Base-by-base conservation (phyloP, 2,329 filamentous ascomycete species). In the Xylaria sp. region DNA sequence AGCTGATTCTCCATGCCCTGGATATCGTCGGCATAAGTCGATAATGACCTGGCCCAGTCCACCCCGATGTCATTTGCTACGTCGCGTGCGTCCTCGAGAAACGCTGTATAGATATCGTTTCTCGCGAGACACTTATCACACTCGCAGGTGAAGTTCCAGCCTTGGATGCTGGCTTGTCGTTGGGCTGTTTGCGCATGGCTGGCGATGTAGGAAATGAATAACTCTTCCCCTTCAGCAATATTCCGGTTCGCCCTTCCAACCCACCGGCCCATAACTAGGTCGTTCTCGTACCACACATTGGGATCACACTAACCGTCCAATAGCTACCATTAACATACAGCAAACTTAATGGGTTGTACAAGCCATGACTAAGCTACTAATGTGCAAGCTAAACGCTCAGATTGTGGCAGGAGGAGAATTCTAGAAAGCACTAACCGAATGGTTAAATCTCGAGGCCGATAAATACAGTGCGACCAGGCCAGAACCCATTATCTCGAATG, bases 391-490 rank as follows among this genome's bases (percentile, higher is more conserved):
- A 13, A n/a, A n/a, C 28, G n/a, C 39, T 5, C 12, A 34, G 18
- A 15, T 9, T 55, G 9, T 41, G 12, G 15, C 25, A 28, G 6
- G 1, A n/a, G 9, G 34, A 48, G 34, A 48, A 2, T 15, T 41
- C 18, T 4, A 34, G 28, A 25, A 50, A 23, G 13, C 20, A 65
- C 66, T 62, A 15, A 68, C 66, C 53, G 66, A 68, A 43, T 68
- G 66, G 39, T 66, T 68, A 28, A 68, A 68, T 25, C 53, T 62
- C 15, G 63, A 25, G 3, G 63, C 62, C 6, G 9, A 12, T n/a
- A 39, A 6, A 48, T 28, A 75, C 15, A 69, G 3, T 12, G 34
- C 59, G 20, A 1, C 1, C 12, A n/a, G 4, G 23, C 20, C 15
- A 15, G 18, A 4, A 6, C 10, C 1, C 0, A 0, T 0, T 1